Base-by-base conservation (phyloP, 2,329 filamentous ascomycete species). In the Colletotrichum shisoi region DNA sequence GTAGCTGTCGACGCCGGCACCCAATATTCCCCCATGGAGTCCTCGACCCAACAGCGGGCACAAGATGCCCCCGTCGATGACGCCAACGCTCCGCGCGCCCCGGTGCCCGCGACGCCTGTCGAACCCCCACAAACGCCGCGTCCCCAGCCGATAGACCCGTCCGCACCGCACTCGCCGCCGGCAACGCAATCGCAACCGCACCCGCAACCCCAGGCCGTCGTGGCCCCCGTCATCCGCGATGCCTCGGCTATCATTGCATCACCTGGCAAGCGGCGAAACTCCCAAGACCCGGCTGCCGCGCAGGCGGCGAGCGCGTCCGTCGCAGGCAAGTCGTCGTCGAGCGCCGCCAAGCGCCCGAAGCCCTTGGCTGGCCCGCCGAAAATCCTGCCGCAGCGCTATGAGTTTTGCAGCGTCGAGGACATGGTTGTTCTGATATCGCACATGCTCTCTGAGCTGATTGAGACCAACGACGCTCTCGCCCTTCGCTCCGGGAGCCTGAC, bases 391-490 rank as follows among this genome's bases (percentile, higher is more conserved):
- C 78, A 85, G 67, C 84, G 85, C 73, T 99, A 99, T 77, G 93
- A 97, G 77, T 81, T 88, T 12, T 96, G 92, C 76, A 84, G 90
- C 45, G 87, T 92, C 9, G 91, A 93, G 73, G 94, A 97, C 76
- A 87, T 99, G 75, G 95, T 97, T 34, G 84, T 94, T 48, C 82
- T 99, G 68, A 95, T 99, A 71, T 89, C 94, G 52, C 92, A 96
- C 74, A 98, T 99, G 95, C 85, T 99, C 54, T 90, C 94, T 78
- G 95, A 99, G 79, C 83, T 99, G 54, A 96, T 99, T 71, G 89
- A 92, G 69, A 92, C 94, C 70, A 99, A 99, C 74, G 95, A 99
- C 77, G 86, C 86, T 56, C 88, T 95, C 70, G 94, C 94, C 53
- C 86, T 97, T 62, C 89, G 90, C 72, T 92, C 92, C 71, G 93